Percentiles rank a stretch among this genome's conserved stretches.
phyloP scores from a whole-genome alignment of 2,329 filamentous ascomycete genomes.

The Hypoxylon sp. region DNA sequence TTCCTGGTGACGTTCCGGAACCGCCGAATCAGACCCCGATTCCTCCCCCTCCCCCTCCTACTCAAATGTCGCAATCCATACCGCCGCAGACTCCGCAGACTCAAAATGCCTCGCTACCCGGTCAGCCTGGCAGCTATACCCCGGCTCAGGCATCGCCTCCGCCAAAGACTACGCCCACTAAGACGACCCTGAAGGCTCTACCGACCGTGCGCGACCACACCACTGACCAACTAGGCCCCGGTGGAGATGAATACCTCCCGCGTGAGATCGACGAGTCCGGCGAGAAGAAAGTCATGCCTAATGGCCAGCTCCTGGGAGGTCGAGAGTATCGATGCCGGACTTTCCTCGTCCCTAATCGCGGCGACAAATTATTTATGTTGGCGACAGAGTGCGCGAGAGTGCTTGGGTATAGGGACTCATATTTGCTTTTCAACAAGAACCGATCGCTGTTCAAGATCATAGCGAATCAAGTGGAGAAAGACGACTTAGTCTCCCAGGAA shows the following conservation, averaged over 20 bases:
- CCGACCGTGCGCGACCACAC: conserved; percentile 97
- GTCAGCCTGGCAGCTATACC: conserved; percentile 55
- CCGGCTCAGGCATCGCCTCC: conserved; percentile 71
- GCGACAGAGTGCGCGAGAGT: conserved; percentile 97
- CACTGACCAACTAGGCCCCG: conserved; percentile 90
- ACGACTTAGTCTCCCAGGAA: conserved; percentile 94
- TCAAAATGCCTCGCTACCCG: conserved; percentile 61
- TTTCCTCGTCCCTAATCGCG: conserved; percentile 90
- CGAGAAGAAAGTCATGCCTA: conserved; percentile 90
- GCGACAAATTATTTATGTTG: conserved; percentile 97
- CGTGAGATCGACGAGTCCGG: conserved; percentile 93
- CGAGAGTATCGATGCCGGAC: conserved; percentile 94
- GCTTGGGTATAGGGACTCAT: conserved; percentile 95
- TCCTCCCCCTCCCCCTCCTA: conserved; percentile 60
- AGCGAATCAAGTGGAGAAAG: conserved; percentile 94
- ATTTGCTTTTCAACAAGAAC: conserved; percentile 98
- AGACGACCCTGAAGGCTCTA: conserved; percentile 89
- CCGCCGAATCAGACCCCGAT: conserved; percentile 68
- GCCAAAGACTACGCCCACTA: conserved; percentile 83
- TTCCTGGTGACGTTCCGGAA: conserved; percentile 66
- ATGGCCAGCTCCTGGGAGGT: conserved; percentile 83
- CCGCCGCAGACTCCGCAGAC: conserved; percentile 70
- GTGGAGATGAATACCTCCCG: conserved; percentile 94
- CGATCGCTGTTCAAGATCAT: conserved; percentile 98
- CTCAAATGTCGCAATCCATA: conserved; percentile 54